Percentiles rank a stretch among this genome's conserved stretches.
These are phyloP conservation scores for Fomitopsis schrenkii DNA, from an alignment of 1,284 basidiomycete genomes.

Conservation along the genomic window DNA sequence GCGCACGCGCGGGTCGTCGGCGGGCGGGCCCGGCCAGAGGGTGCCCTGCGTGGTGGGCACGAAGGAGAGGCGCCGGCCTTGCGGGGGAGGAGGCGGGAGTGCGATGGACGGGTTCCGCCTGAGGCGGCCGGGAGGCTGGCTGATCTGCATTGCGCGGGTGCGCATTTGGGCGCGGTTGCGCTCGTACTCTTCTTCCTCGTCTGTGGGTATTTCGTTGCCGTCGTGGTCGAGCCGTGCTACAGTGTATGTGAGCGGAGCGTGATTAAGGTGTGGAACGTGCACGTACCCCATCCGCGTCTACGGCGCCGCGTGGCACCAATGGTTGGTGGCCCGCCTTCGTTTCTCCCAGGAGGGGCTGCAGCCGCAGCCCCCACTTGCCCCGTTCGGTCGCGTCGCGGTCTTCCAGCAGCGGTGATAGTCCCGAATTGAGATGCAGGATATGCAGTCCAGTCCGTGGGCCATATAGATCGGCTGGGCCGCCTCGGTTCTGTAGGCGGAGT, in stretches of 20 bases:
- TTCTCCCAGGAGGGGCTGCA: not conserved
- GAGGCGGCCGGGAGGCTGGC: constrained; percentile 6
- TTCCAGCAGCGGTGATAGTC: not conserved
- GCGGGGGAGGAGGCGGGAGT: constrained; percentile 8
- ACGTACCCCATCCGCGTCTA: constrained; percentile 21
- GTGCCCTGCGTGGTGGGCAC: constrained; percentile 18
- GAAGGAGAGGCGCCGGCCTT: constrained; percentile 10
- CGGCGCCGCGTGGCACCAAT: constrained; percentile 4
- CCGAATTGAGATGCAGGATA: not conserved
- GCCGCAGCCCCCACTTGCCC: not conserved
- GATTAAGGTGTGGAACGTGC: not conserved
- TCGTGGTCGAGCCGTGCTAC: constrained; percentile 22
- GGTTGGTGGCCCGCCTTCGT: not conserved
- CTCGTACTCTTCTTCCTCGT: constrained; percentile 26
- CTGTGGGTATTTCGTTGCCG: constrained; percentile 21
- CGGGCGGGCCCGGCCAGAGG: constrained; percentile 7
- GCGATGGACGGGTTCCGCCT: constrained; percentile 1
- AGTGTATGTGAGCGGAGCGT: not conserved
- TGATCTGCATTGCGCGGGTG: constrained; percentile 19
- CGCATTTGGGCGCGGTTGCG: constrained; percentile 24
- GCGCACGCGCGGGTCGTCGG: constrained; percentile 6
- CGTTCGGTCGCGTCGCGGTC: not conserved
- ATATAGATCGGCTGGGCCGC: not conserved
- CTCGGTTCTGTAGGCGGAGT: not conserved
- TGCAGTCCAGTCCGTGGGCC: not conserved